Base-by-base conservation (phyloP, 2,329 filamentous ascomycete species). In the Fusarium papillatum region DNA sequence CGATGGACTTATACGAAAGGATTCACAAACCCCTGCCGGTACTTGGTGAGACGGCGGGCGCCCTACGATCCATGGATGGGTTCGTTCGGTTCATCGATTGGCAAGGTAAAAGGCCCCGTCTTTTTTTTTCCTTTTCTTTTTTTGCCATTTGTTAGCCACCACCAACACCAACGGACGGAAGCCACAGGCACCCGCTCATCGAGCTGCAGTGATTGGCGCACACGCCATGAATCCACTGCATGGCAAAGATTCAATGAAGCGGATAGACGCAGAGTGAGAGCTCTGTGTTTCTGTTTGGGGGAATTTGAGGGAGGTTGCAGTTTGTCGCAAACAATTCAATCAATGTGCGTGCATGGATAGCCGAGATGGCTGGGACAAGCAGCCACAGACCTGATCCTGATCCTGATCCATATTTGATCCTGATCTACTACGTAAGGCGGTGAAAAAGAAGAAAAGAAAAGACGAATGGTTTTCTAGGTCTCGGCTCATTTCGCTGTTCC, bases 401-500 rank as follows among this genome's bases (percentile, higher is more conserved):
- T 41, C 39, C 38, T 48, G 38, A 65, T 63, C 19, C 19, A 36
- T 36, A 46, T 29, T 41, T 26, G 22, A 50, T 50, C 17, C 46
- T 50, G 46, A 50, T 50, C 46, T 24, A n/a, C n/a, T n/a, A n/a
- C n/a, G n/a, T n/a, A 36, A 68, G 57, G 73, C 73, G 73, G 73
- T 76, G 73, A 75, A 75, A 41, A 43, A 55, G 22, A 43, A 59
- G 43, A 41, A 36, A 48, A 29, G 61, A 41, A 29, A 64, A 39
- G 66, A 38, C 39, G 22, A 24, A 34, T 66, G 64, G 64, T 38
- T 59, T 48, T 64, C 46, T 50, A 24, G 24, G 16, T 36, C 46
- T 69, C 66, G 62, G 66, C 62, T 74, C 65, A 75, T 75, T 61
- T 75, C 73, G 66, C 53, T 70, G 69, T 75, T 24, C 72, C 50